Percentiles rank a stretch among this genome's conserved stretches.
Conservation (phyloP, 2,329 filamentous ascomycete species). For the Capronia epimyces region DNA sequence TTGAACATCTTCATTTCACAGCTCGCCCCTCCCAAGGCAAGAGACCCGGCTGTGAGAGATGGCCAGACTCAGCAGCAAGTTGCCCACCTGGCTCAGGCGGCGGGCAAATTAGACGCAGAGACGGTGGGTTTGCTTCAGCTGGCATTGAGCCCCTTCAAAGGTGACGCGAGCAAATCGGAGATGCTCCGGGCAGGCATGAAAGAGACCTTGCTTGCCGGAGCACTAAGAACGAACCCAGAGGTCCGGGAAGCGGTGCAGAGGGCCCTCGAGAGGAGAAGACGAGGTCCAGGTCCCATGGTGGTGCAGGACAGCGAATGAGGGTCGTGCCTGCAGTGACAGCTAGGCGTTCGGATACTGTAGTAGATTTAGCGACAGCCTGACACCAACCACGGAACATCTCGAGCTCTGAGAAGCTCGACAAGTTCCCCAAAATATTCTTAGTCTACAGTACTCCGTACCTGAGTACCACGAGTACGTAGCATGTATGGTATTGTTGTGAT, state of each 20-base stretch:
- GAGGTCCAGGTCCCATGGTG: slow-evolving; percentile 11
- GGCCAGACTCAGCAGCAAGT: slow-evolving; percentile 58
- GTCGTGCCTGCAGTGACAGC: not conserved
- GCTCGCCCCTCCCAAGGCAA: slow-evolving; percentile 56
- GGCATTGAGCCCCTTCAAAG: slow-evolving; percentile 74
- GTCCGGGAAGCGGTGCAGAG: slow-evolving; percentile 72
- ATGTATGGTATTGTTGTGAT: not conserved
- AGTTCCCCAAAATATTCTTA: not conserved
- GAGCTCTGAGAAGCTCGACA: not conserved
- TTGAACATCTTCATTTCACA: slow-evolving; percentile 79
- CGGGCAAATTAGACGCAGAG: slow-evolving; percentile 62
- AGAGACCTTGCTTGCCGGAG: slow-evolving; percentile 85
- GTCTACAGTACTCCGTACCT: not conserved
- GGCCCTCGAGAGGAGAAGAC: slow-evolving; percentile 36
- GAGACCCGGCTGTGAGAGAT: slow-evolving; percentile 31
- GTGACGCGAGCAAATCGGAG: slow-evolving; percentile 59
- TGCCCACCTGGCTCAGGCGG: slow-evolving; percentile 58
- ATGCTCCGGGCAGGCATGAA: slow-evolving; percentile 67
- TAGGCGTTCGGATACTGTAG: not conserved
- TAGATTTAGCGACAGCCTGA: not conserved
- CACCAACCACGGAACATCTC: not conserved
- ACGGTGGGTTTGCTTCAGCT: slow-evolving; percentile 64
- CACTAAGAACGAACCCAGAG: slow-evolving; percentile 70
- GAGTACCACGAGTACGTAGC: too few relatives aligned
- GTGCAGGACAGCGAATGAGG: slow-evolving; percentile 7